Evolutionary conservation across 169 alveolate genomes (phyloP).

Genomic region (Plasmodium gaboni): DNA sequence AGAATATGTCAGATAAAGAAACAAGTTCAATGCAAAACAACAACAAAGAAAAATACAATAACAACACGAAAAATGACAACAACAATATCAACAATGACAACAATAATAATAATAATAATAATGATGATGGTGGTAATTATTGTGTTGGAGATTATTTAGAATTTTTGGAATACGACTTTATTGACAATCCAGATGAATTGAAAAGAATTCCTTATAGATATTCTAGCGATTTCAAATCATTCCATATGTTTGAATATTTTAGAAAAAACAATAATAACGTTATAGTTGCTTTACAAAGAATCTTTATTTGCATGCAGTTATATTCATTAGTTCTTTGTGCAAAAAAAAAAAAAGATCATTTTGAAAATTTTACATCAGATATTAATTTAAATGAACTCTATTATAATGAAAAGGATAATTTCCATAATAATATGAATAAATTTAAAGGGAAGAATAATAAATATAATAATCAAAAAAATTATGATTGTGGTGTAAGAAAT

Average conservation of each 20-base stretch:
- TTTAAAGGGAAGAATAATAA: background rate
- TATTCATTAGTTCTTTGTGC: constrained; percentile 63
- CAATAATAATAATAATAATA: background rate
- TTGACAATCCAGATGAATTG: constrained; percentile 52
- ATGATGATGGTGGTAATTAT: background rate
- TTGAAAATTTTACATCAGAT: constrained; percentile 16
- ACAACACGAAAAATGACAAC: background rate
- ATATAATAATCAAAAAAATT: background rate
- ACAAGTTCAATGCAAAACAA: background rate
- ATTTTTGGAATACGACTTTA: constrained; percentile 9
- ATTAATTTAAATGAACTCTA: constrained; percentile 17
- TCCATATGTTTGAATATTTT: constrained; percentile 68
- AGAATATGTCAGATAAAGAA: background rate
- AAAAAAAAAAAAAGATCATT: constrained; percentile 44
- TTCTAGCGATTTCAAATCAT: constrained; percentile 47
- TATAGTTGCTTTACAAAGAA: constrained; percentile 66
- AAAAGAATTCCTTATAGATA: constrained; percentile 41
- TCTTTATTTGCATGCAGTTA: constrained; percentile 67
- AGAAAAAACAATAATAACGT: constrained; percentile 71
- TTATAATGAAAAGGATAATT: constrained; percentile 47
- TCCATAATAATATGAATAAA: background rate
- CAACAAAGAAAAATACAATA: background rate
- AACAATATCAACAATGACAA: background rate
- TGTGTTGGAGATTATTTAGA: constrained; percentile 23
- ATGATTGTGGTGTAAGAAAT: background rate